Evolutionary conservation across 73 alveolate genomes (phyloP), one percentile per base, ranked within the genome.

Genomic region (Urostyla sp.): DNA sequence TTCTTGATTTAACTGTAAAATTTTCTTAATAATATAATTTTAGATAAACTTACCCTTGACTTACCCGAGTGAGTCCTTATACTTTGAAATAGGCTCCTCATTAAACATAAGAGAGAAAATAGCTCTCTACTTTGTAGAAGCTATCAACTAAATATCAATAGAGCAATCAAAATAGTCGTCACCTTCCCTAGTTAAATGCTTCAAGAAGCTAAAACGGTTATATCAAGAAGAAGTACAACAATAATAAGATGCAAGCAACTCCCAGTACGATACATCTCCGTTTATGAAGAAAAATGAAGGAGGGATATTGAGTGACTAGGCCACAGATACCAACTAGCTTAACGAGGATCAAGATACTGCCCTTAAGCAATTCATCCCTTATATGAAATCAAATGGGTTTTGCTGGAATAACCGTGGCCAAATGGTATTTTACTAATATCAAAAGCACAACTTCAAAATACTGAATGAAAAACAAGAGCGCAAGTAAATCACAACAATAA

Each of bases 351-450:
- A 58, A 58, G 23, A 15, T 15, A 27, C 61, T 27, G 75, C 32
- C 32, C 32, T 52, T 57, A 51, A 73, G 20, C 53, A 54, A 28
- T 73, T 52, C 28, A 54, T 73, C 16, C 85, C 85, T 18, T 73
- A 73, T 24, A 73, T 75, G 2, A 50, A 56, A n/a, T 52, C 85
- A 1, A 48, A 54, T 34, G 85, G 85, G 4, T 73, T 73, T 53
- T 23, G 75, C 26, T 73, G 85, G 85, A 73, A 54, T 46, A 51
- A 30, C 16, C 59, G 69, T 23, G 75, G 75, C 6, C 26, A 73
- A n/a, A 55, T 73, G 11, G 73, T 54, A 16, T 11, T 28, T 8
- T 73, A 32, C 43, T 24, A 59, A 3, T 73, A 34, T 32, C 38
- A 59, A 2, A 34, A 28, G 57, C 53, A 73, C 46, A 73, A 73